Evolutionary conservation across 257 asterid genomes (phyloP), one percentile per base, ranked within the genome.

Genomic region (Perilla frutescens): DNA sequence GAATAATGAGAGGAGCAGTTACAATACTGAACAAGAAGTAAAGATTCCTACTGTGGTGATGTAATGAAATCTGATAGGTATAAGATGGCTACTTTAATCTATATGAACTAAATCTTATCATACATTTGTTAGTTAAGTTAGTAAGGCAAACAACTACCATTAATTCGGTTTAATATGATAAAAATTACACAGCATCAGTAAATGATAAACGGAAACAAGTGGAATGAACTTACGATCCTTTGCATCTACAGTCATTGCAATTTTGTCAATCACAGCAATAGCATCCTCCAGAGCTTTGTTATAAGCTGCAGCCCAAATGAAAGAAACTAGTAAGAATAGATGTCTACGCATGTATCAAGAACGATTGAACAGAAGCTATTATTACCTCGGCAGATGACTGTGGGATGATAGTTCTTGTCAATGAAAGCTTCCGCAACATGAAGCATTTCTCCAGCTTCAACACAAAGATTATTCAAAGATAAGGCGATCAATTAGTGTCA

Each of bases 341-440:
- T 62, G 32, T 34, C 45, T 57, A 47, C 9, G 15, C 37, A 57
- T 4, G 44, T 29, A 47, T 1, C 6, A n/a, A 31, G 62, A 12
- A 34, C 37, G 3, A 57, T 65, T 50, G 48, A 4, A 49, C 10
- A 59, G 40, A 39, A 64, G 13, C 14, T 53, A 44, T 70, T 36
- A 63, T 50, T 82, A 95, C 99, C 99, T 81, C 96, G 85, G 72
- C 98, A 95, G 61, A 95, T 92, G 63, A 92, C 96, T 12, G 98
- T 91, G 49, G 98, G 97, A 66, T 94, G 98, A 82, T 87, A 94
- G 59, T 76, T 85, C 83, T 92, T 92, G 81, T 84, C 98, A 75
- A 95, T 95, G 85, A 90, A 95, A 50, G 97, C 97, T 83, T 95
- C 99, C 9, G 98, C 99, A 83, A 94, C 98, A 74, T 94, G 99